Conservation (phyloP, 495 filamentous ascomycete species). For the Endocarpon pusillum region DNA sequence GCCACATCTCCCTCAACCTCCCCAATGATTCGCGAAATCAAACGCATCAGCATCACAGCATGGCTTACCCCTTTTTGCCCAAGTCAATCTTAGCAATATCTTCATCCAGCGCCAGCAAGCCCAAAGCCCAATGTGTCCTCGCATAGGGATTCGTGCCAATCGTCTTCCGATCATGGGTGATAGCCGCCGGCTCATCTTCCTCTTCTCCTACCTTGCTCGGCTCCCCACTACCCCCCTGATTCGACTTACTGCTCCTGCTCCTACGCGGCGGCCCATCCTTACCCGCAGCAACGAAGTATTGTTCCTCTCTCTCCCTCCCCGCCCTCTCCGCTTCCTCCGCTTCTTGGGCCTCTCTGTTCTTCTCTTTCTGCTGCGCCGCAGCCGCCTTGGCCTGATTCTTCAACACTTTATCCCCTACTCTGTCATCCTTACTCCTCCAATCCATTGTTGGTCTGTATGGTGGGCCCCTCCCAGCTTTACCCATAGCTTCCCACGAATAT, state of each 20-base stretch:
- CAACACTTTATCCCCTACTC: conserved; percentile 5
- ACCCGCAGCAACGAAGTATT: too few species aligned
- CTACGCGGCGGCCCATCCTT: too few species aligned
- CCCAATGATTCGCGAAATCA: too few species aligned
- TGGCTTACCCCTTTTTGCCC: conserved; percentile 1
- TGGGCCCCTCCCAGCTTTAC: conserved; percentile 54
- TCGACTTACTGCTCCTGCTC: too few species aligned
- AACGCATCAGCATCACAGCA: too few species aligned
- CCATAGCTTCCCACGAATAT: conserved; percentile 58
- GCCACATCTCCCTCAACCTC: too few species aligned
- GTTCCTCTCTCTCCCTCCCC: conserved; percentile 11
- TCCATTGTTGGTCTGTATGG: conserved; percentile 40
- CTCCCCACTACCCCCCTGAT: conserved; percentile 4
- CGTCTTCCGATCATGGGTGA: conserved; percentile 32
- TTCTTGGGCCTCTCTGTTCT: background rate
- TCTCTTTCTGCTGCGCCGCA: conserved; percentile 1
- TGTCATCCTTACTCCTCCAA: conserved; percentile 12
- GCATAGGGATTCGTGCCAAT: conserved; percentile 24
- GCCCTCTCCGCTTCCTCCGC: conserved; percentile 8
- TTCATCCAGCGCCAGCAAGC: conserved; percentile 38
- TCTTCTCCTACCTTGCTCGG: conserved; percentile 9
- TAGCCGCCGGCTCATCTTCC: conserved; percentile 11
- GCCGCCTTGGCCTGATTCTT: conserved; percentile 2
- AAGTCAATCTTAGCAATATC: conserved; percentile 31
- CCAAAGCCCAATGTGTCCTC: conserved; percentile 39